Evolutionary conservation across 2,329 filamentous ascomycete genomes (phyloP).

Genomic region (Pezicula radicicola): DNA sequence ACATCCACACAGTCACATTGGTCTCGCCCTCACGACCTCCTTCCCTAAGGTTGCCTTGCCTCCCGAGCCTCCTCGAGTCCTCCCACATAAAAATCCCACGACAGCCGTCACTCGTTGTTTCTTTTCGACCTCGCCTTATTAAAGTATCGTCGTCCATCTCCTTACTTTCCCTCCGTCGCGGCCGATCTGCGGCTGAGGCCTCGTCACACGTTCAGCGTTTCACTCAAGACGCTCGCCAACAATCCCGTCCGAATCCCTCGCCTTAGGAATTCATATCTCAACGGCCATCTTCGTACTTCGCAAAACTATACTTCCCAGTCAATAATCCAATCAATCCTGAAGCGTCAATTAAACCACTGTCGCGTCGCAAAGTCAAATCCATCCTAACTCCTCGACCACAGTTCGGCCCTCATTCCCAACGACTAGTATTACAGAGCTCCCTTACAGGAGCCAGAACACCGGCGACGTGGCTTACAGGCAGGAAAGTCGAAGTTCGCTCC

Average conservation of each 20-base stretch:
- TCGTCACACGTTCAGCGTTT: neutral
- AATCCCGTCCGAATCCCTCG: neutral
- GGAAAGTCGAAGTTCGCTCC: conserved; percentile 42
- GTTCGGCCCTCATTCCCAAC: neutral
- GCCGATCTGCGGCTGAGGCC: neutral
- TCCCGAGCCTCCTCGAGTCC: too few species aligned
- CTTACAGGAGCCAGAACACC: conserved; percentile 26
- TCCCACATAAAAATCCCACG: too few species aligned
- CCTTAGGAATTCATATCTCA: neutral
- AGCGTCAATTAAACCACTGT: neutral
- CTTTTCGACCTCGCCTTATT: neutral
- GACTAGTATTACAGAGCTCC: conserved; percentile 15
- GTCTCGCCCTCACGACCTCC: too few species aligned
- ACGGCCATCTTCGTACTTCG: neutral
- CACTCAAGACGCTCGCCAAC: neutral
- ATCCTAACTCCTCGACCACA: neutral
- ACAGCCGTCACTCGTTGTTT: neutral
- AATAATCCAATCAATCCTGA: neutral
- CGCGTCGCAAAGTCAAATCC: neutral
- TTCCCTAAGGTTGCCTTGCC: too few species aligned
- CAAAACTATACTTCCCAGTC: neutral
- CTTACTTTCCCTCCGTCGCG: neutral
- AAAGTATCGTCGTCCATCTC: neutral
- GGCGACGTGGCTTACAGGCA: conserved; percentile 44
- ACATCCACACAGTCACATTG: too few species aligned